A percentile compares a stretch with the other conserved stretches of the same genome.
Conservation (phyloP, 1,139 yeast species). For the Entelexis paramagnoliae region DNA sequence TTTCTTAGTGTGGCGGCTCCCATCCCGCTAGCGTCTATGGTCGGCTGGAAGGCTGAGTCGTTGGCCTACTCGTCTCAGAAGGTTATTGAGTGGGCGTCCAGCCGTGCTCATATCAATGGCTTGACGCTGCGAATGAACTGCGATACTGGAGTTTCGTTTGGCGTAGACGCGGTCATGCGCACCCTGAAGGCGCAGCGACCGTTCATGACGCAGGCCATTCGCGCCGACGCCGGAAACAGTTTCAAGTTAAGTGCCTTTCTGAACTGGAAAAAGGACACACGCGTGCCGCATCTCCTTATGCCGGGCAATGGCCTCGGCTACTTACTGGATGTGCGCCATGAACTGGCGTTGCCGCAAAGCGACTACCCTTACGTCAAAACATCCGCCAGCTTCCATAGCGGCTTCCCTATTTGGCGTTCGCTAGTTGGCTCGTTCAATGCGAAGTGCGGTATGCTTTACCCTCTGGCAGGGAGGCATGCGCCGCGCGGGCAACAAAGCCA, state of each 20-base stretch:
- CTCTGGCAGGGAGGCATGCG: constrained; percentile 10
- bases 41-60: constrained; percentile 44
- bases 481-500: constrained; percentile 20
- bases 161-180: constrained; percentile 57
- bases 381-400: constrained; percentile 28
- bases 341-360: constrained; percentile 35
- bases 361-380: constrained; percentile 32
- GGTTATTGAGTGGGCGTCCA: constrained; percentile 58
- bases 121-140: constrained; percentile 37
- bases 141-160: constrained; percentile 37
- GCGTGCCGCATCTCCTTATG: constrained; percentile 26
- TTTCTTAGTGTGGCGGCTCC: constrained; percentile 57
- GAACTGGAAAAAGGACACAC: constrained; percentile 29
- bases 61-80: constrained; percentile 49
- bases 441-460: constrained; percentile 20
- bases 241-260: constrained; percentile 32
- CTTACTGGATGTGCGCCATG: constrained; percentile 45
- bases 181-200: constrained; percentile 39
- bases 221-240: constrained; percentile 33
- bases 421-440: constrained; percentile 21
- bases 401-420: constrained; percentile 19
- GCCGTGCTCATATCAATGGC: constrained; percentile 53
- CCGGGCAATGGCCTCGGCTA: constrained; percentile 42
- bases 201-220: constrained; percentile 27
- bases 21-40: constrained; percentile 38